These are phyloP conservation scores for Tolypocladium sp. DNA, from an alignment of 2,329 filamentous ascomycete genomes.

Conservation along the genomic window DNA sequence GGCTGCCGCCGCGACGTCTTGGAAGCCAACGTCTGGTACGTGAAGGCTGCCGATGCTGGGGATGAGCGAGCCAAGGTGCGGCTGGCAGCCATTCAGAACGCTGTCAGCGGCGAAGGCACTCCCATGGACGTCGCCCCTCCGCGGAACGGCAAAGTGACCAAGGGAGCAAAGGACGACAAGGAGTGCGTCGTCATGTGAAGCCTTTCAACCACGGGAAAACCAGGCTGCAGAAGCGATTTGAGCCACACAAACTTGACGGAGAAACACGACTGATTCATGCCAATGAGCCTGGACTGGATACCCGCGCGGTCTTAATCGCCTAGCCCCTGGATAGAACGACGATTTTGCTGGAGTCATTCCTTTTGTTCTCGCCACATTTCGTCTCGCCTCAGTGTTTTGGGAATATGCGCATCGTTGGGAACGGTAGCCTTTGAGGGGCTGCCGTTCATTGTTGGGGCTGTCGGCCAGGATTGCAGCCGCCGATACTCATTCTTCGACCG, in stretches of 20 bases:
- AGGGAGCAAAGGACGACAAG: conserved; percentile 41
- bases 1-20: conserved; percentile 90
- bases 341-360: neutral
- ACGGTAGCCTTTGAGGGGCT: neutral
- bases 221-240: neutral
- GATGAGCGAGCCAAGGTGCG: conserved; percentile 85
- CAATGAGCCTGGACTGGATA: conserved; percentile 2
- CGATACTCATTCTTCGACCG: neutral
- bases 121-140: conserved; percentile 49
- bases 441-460: neutral
- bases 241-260: neutral
- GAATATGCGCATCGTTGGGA: neutral
- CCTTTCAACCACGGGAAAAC: neutral
- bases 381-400: neutral
- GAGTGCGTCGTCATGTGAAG: conserved; percentile 48
- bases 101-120: conserved; percentile 51
- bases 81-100: conserved; percentile 76
- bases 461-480: neutral
- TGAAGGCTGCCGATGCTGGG: conserved; percentile 85
- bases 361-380: neutral
- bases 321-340: neutral
- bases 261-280: neutral
- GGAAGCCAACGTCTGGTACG: conserved; percentile 97
- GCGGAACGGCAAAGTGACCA: conserved; percentile 41
- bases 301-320: neutral